Conservation (phyloP, 1,284 basidiomycete species). For the Cystobasidiaceae sp. region DNA sequence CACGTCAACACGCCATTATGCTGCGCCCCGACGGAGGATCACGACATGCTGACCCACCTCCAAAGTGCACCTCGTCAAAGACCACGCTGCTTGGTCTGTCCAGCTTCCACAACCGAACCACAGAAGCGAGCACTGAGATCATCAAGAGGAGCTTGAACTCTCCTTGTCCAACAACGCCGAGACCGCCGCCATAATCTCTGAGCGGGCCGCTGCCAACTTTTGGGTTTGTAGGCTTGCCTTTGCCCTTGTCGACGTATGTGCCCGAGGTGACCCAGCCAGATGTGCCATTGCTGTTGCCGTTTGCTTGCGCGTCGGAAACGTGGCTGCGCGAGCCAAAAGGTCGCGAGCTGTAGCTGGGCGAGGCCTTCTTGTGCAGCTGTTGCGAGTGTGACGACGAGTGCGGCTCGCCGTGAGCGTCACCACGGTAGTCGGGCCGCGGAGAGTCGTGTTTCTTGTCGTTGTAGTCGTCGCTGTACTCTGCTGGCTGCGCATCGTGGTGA, state of each 20-base stretch:
- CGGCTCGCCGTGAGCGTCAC: neutral
- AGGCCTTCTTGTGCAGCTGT: neutral
- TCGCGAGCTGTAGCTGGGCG: neutral
- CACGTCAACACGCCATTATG: conserved; percentile 40
- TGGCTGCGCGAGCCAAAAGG: conserved; percentile 19
- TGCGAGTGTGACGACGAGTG: neutral
- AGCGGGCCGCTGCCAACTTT: conserved; percentile 26
- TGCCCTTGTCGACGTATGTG: conserved; percentile 26
- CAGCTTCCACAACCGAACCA: conserved; percentile 71
- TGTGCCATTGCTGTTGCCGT: neutral
- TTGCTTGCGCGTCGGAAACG: neutral
- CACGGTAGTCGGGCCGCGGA: neutral
- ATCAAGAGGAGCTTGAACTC: conserved; percentile 67
- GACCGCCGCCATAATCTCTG: conserved; percentile 53
- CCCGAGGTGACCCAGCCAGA: conserved; percentile 31
- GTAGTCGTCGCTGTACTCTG: neutral
- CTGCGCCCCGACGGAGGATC: no score
- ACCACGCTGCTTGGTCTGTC: conserved; percentile 80
- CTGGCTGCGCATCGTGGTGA: neutral
- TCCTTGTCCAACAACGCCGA: conserved; percentile 56
- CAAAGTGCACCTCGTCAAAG: conserved; percentile 98
- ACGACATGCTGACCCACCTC: conserved; percentile 53
- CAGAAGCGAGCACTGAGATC: conserved; percentile 61
- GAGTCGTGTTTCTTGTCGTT: neutral
- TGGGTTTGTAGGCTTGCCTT: neutral